phyloP scores from a whole-genome alignment of 345 rosid species.

The Bruguiera gymnorhiza region DNA sequence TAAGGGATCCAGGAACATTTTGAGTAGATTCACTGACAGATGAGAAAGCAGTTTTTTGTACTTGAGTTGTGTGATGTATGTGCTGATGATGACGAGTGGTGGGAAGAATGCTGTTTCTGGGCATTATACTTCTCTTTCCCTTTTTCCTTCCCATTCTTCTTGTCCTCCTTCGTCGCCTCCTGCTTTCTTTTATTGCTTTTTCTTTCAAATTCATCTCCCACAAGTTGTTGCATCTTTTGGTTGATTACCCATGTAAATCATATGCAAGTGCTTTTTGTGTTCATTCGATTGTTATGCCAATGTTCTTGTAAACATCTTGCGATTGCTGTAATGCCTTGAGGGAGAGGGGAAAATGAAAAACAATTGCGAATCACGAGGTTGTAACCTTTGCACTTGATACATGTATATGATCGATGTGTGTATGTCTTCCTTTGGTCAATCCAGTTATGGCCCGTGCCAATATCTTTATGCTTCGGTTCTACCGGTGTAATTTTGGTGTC shows the following conservation, averaged over 20 bases:
- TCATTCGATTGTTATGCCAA: conserved; percentile 12
- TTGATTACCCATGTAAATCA: conserved; percentile 40
- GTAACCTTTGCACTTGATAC: no score
- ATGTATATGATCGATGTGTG: no score
- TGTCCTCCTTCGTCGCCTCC: no score
- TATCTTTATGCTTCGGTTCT: no score
- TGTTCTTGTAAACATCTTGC: conserved; percentile 9
- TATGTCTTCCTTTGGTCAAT: no score
- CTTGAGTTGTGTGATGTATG: conserved; percentile 6
- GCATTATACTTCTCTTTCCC: conserved; percentile 2
- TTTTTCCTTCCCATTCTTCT: background rate
- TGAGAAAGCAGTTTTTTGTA: background rate
- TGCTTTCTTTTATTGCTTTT: no score
- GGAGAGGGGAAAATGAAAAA: background rate
- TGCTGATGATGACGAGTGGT: conserved; percentile 8
- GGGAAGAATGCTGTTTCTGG: conserved; percentile 21
- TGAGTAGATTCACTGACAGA: conserved; percentile 24
- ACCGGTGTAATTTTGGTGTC: no score
- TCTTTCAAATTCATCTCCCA: conserved; percentile 17
- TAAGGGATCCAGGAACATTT: conserved; percentile 33
- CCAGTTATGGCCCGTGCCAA: no score
- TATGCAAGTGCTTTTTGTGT: conserved; percentile 18
- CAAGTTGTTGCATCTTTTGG: conserved; percentile 36
- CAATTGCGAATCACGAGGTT: no score
- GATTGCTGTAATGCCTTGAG: background rate